Conservation (phyloP, 441 rosid species). For the Croton setiger region DNA sequence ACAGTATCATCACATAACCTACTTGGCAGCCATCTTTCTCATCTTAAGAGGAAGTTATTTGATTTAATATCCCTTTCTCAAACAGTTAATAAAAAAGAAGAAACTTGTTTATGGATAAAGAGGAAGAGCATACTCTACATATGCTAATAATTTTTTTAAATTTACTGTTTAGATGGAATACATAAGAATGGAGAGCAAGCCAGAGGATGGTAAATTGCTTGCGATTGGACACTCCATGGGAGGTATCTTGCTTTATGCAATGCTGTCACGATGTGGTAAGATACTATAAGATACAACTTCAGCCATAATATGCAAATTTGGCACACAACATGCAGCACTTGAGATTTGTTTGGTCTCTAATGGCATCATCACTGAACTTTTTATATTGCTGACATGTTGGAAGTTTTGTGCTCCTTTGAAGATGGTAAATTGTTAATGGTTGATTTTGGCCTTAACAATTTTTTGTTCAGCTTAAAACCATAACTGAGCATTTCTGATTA, state of each 20-base stretch:
- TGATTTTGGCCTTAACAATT: not conserved
- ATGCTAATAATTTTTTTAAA: constrained; percentile 14
- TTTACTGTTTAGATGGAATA: constrained; percentile 66
- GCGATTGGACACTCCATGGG: constrained; percentile 95
- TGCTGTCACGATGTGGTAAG: constrained; percentile 68
- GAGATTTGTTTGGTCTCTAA: not conserved
- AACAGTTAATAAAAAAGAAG: not conserved
- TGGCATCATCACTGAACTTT: not conserved
- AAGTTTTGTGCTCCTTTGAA: not conserved
- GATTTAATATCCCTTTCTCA: not conserved
- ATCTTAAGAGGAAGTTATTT: not conserved
- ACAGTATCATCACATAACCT: not conserved
- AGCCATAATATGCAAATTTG: not conserved
- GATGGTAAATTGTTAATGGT: constrained; percentile 1
- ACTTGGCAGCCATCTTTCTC: not conserved
- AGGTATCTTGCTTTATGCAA: constrained; percentile 90
- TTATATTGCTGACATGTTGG: not conserved
- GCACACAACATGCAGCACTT: not conserved
- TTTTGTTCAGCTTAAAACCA: not conserved
- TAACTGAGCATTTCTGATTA: constrained; percentile 3
- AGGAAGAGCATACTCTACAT: not conserved
- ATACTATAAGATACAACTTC: constrained; percentile 9
- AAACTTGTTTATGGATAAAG: too few relatives aligned
- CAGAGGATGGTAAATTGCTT: constrained; percentile 57
- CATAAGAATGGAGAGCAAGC: constrained; percentile 54